Percentiles rank a stretch among this genome's conserved stretches.
These are phyloP conservation scores for Lobulomyces angularis DNA, from an alignment of 192 early-diverging fungal species.

Conservation along the genomic window DNA sequence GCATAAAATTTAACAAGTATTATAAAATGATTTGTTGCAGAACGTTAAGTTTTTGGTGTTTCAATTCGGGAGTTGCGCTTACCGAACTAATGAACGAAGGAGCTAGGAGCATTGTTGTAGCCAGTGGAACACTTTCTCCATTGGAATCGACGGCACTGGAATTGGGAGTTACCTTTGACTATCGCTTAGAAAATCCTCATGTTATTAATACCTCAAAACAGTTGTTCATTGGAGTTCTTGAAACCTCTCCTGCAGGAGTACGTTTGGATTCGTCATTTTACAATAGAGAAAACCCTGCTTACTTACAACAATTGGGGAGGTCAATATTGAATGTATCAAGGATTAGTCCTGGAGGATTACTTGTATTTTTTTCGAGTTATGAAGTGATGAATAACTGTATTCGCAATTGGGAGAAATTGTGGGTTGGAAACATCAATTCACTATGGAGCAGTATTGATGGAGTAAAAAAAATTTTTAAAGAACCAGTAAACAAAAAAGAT, in stretches of 20 bases:
- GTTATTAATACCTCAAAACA: slow-evolving; percentile 46
- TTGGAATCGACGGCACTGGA: slow-evolving; percentile 43
- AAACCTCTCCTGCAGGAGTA: slow-evolving; percentile 25
- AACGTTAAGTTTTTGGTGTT: slow-evolving; percentile 49
- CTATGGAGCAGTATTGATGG: slow-evolving; percentile 18
- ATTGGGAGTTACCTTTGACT: slow-evolving; percentile 29
- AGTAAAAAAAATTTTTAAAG: slow-evolving; percentile 27
- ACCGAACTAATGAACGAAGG: slow-evolving; percentile 19
- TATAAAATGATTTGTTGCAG: slow-evolving; percentile 2
- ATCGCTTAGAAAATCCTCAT: slow-evolving; percentile 45
- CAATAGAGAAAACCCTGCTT: slow-evolving; percentile 15
- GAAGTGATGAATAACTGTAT: slow-evolving; percentile 23
- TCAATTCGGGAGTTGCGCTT: slow-evolving; percentile 47
- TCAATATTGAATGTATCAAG: slow-evolving; percentile 24
- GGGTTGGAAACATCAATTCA: neutral
- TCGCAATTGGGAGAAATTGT: slow-evolving; percentile 17
- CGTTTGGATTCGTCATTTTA: slow-evolving; percentile 34
- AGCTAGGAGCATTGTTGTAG: slow-evolving; percentile 40
- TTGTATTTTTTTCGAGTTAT: slow-evolving; percentile 45
- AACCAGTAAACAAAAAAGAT: slow-evolving; percentile 36
- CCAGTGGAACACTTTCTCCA: slow-evolving; percentile 51
- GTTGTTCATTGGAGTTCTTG: slow-evolving; percentile 40
- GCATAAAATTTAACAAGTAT: too few relatives aligned
- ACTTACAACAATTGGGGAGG: slow-evolving; percentile 33
- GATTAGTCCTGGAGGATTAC: slow-evolving; percentile 34